Percentiles rank a stretch among this genome's conserved stretches.
Conservation (phyloP, 108 stramenopile genomes). For the Nitzschia inconspicua region DNA sequence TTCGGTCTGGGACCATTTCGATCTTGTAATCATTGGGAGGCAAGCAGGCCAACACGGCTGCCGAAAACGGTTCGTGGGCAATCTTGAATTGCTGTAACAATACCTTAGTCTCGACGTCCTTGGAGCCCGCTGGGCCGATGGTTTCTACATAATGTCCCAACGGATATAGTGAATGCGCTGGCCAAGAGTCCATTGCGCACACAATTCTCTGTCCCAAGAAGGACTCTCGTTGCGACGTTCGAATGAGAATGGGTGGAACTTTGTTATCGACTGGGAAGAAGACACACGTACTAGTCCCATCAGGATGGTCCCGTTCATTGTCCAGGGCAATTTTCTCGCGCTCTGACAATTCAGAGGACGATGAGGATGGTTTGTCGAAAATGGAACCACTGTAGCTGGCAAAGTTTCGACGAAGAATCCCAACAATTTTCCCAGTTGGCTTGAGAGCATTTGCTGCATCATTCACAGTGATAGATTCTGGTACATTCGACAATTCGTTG, state of each 20-base stretch:
- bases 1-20: slow-evolving; percentile 70
- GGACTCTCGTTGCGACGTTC: slow-evolving; percentile 73
- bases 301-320: slow-evolving; percentile 71
- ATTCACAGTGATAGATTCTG: slow-evolving; percentile 44
- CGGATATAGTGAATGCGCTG: slow-evolving; percentile 79
- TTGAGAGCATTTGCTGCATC: slow-evolving; percentile 27
- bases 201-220: slow-evolving; percentile 77
- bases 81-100: slow-evolving; percentile 93
- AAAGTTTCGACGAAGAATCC: slow-evolving; percentile 84
- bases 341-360: slow-evolving; percentile 27
- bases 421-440: slow-evolving; percentile 88
- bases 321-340: slow-evolving; percentile 76
- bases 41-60: slow-evolving; percentile 93
- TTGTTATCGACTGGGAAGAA: slow-evolving; percentile 92
- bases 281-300: slow-evolving; percentile 75
- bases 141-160: slow-evolving; percentile 91
- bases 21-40: slow-evolving; percentile 94
- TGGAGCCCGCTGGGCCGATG: slow-evolving; percentile 87
- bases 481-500: slow-evolving; percentile 62
- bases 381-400: slow-evolving; percentile 73
- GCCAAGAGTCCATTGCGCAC: slow-evolving; percentile 92
- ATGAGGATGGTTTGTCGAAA: slow-evolving; percentile 21
- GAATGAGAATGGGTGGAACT: slow-evolving; percentile 79
- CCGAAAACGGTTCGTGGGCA: slow-evolving; percentile 93
- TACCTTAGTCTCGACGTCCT: slow-evolving; percentile 95